A percentile compares a stretch with the other conserved stretches of the same genome.
These are phyloP conservation scores for Solanum chmielewskii DNA, from an alignment of 257 asterid genomes.

Conservation along the genomic window DNA sequence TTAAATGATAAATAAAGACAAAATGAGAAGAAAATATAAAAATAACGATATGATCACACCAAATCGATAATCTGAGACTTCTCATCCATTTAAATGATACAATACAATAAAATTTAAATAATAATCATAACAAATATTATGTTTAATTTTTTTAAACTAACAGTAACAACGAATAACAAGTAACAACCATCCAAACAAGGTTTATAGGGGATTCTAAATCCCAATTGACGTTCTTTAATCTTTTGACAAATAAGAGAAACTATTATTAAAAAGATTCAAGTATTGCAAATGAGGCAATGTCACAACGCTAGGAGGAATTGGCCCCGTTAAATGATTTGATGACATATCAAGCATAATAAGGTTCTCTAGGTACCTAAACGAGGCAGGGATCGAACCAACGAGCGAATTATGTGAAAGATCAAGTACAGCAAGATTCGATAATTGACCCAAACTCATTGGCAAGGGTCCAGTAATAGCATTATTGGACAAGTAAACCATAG, in stretches of 20 bases:
- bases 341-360: slow-evolving; percentile 59
- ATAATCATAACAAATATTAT: too few relatives aligned
- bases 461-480: slow-evolving; percentile 51
- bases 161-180: background rate
- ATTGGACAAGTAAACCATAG: slow-evolving; percentile 43
- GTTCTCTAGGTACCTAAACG: slow-evolving; percentile 28
- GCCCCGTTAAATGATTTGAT: slow-evolving; percentile 49
- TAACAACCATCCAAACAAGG: background rate
- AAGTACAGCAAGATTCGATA: slow-evolving; percentile 40
- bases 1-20: too few relatives aligned
- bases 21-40: background rate
- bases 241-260: slow-evolving; percentile 24
- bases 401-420: slow-evolving; percentile 60
- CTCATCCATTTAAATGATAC: too few relatives aligned
- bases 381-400: slow-evolving; percentile 38
- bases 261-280: slow-evolving; percentile 62
- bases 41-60: background rate
- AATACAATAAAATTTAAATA: too few relatives aligned
- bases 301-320: slow-evolving; percentile 50
- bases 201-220: background rate
- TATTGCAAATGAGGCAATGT: slow-evolving; percentile 32
- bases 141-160: too few relatives aligned
- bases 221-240: background rate
- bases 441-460: slow-evolving; percentile 60
- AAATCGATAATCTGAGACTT: background rate